Percentiles rank a stretch among this genome's conserved stretches.
Evolutionary conservation across 176 grass and related monocot genomes (phyloP).

Genomic region (Metroxylon sagu): DNA sequence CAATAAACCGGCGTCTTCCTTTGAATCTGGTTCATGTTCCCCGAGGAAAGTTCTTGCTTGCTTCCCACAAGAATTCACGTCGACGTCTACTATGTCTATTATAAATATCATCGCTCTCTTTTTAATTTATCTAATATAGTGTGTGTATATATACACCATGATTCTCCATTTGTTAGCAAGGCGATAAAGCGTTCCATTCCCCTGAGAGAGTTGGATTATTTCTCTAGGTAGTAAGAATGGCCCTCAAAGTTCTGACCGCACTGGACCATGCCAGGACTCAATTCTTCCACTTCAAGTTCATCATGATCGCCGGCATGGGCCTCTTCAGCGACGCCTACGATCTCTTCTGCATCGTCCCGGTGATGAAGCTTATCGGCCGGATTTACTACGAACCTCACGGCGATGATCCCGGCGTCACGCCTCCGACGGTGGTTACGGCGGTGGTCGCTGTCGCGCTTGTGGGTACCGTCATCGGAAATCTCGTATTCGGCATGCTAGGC

Average conservation of each 20-base stretch:
- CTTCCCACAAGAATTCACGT: too few species aligned
- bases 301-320: slow-evolving; percentile 35
- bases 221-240: neutral
- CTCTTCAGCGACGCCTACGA: slow-evolving; percentile 39
- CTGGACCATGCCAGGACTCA: slow-evolving; percentile 27
- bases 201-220: too few species aligned
- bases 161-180: neutral
- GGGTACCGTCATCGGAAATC: slow-evolving; percentile 23
- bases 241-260: slow-evolving; percentile 18
- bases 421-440: slow-evolving; percentile 18
- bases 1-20: too few species aligned
- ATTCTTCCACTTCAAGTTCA: slow-evolving; percentile 41
- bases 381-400: slow-evolving; percentile 17
- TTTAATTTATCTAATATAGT: too few species aligned
- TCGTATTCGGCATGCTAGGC: slow-evolving; percentile 25
- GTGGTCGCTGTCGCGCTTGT: slow-evolving; percentile 16
- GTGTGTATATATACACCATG: too few species aligned
- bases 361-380: slow-evolving; percentile 32
- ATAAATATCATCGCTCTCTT: too few species aligned
- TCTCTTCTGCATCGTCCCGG: slow-evolving; percentile 35
- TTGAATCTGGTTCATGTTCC: too few species aligned
- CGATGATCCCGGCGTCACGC: slow-evolving; percentile 11
- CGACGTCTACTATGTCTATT: too few species aligned
- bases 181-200: too few species aligned
- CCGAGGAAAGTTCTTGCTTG: too few species aligned